A percentile compares a stretch with the other conserved stretches of the same genome.
Conservation (phyloP, 108 stramenopile species). For the Skeletonema menzelii region DNA sequence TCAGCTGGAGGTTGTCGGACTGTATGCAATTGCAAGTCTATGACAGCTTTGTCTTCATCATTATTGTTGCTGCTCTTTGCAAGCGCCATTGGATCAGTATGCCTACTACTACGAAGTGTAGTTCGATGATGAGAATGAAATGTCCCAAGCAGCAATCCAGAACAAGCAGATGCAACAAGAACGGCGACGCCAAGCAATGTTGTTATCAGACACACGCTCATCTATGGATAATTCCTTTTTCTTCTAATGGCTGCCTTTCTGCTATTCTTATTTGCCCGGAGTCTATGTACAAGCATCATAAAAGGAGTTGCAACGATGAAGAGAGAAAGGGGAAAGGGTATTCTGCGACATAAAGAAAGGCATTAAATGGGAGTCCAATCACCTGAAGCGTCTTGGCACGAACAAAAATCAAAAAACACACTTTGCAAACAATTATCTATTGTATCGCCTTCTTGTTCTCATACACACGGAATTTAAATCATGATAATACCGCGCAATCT, state of each 20-base stretch:
- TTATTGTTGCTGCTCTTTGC: not conserved
- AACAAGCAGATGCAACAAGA: not conserved
- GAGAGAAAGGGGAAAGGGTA: no score
- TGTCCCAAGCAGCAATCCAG: not conserved
- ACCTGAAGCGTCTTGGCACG: not conserved
- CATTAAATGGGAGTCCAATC: not conserved
- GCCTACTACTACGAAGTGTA: not conserved
- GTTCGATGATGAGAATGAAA: not conserved
- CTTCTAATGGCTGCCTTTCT: no score
- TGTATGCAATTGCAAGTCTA: conserved; percentile 42
- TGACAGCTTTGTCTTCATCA: not conserved
- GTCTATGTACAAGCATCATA: no score
- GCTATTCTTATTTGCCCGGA: no score
- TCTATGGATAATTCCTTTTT: no score
- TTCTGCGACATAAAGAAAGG: not conserved
- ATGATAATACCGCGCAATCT: not conserved
- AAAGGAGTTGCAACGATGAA: no score
- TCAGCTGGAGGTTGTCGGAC: conserved; percentile 42
- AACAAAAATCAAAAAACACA: not conserved
- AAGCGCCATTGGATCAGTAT: not conserved
- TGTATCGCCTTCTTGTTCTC: no score
- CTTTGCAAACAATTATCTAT: no score
- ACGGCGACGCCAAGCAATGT: not conserved
- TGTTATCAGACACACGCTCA: not conserved
- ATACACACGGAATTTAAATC: not conserved